A percentile compares a stretch with the other conserved stretches of the same genome.
These are phyloP conservation scores for Sphagnum fallax DNA, from an alignment of 228 moss, liverwort and hornwort genomes.

Conservation along the genomic window DNA sequence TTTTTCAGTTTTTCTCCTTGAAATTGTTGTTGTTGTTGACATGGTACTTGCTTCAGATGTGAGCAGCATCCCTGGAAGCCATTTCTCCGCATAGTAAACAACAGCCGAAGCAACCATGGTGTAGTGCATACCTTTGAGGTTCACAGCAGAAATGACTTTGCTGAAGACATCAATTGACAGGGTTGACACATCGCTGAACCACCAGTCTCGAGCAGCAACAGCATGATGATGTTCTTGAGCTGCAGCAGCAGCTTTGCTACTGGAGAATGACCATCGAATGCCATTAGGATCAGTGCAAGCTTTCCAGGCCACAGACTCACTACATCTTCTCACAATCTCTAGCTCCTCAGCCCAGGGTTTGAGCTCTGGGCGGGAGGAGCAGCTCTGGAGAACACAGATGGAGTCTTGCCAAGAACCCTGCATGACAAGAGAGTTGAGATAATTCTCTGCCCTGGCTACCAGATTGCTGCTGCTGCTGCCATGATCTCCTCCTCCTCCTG, in stretches of 20 bases:
- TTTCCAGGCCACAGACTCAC: constrained; percentile 29
- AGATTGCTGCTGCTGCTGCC: constrained; percentile 2
- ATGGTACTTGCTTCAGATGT: neutral
- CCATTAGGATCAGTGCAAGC: constrained; percentile 25
- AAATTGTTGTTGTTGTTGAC: constrained; percentile 14
- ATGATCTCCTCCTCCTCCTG: neutral
- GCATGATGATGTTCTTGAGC: neutral
- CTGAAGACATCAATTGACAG: constrained; percentile 33
- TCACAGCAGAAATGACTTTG: constrained; percentile 29
- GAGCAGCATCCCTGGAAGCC: constrained; percentile 17
- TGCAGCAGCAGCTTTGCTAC: constrained; percentile 3
- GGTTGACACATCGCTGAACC: constrained; percentile 38
- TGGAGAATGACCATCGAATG: constrained; percentile 33
- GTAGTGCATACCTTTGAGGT: constrained; percentile 8
- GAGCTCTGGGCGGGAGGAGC: constrained; percentile 19
- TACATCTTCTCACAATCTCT: constrained; percentile 30
- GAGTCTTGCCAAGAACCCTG: constrained; percentile 20
- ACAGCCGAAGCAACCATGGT: constrained; percentile 24
- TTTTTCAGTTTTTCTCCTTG: neutral
- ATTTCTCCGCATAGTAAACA: constrained; percentile 35
- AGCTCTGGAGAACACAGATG: constrained; percentile 31
- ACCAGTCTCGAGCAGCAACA: constrained; percentile 28
- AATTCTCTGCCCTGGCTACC: constrained; percentile 17
- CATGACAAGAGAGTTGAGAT: constrained; percentile 14
- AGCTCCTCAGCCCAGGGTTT: constrained; percentile 36